Conservation (phyloP, 1,284 basidiomycete species). For the Tilletia setariae region DNA sequence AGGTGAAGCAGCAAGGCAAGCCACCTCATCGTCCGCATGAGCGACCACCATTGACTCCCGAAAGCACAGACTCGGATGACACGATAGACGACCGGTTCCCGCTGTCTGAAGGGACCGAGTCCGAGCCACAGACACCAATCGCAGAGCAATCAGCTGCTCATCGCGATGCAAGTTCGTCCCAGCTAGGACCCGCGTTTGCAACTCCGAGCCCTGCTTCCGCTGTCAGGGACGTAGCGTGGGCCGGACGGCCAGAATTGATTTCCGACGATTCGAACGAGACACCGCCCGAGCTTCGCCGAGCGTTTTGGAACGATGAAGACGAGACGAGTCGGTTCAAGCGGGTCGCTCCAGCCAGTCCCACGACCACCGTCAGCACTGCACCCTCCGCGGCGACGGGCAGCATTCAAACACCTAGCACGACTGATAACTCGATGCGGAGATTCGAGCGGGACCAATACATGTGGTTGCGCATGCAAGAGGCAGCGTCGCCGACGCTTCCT, state of each 20-base stretch:
- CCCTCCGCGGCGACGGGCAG: neutral
- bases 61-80: no score
- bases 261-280: neutral
- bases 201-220: constrained; percentile 4
- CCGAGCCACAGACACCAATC: no score
- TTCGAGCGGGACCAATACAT: constrained; percentile 6
- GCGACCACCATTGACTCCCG: no score
- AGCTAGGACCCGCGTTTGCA: neutral
- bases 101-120: no score
- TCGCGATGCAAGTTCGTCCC: no score
- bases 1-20: neutral
- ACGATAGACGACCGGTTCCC: no score
- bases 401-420: neutral
- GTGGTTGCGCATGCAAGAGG: constrained; percentile 9
- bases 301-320: constrained; percentile 9
- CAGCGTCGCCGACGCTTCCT: neutral
- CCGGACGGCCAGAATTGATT: neutral
- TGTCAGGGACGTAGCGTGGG: neutral
- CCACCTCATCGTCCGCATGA: neutral
- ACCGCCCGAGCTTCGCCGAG: neutral
- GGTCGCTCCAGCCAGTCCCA: neutral
- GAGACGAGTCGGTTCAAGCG: neutral
- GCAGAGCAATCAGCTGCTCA: no score
- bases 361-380: neutral
- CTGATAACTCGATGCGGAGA: neutral